phyloP scores from a whole-genome alignment of 2,329 filamentous ascomycete species.

The Verticillium albo-atrum region DNA sequence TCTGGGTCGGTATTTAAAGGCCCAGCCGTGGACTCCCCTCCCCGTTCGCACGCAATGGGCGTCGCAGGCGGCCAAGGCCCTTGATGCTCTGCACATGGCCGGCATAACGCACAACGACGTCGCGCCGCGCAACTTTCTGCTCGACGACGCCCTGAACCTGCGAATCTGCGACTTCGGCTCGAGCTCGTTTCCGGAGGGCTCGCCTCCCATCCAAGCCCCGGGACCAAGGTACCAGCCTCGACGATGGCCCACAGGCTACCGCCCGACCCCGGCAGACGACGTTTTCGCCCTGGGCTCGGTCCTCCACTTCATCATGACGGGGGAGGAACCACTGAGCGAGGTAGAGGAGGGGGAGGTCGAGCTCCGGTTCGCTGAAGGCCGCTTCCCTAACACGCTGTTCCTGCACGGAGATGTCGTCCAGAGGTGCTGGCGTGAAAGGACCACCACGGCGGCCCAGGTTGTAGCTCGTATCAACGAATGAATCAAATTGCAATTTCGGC shows the following conservation, averaged over 20 bases:
- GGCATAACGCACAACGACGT: slow-evolving; percentile 35
- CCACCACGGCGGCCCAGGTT: no score
- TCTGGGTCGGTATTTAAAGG: no score
- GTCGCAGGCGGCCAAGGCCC: background rate
- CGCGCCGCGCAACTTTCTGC: slow-evolving; percentile 28
- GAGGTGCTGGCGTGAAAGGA: no score
- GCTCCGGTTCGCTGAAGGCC: slow-evolving; percentile 18
- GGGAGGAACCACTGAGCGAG: slow-evolving; percentile 21
- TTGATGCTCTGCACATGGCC: background rate
- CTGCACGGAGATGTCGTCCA: no score
- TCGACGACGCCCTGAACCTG: slow-evolving; percentile 17
- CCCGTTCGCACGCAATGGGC: background rate
- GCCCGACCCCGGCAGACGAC: slow-evolving; percentile 16
- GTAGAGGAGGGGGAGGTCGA: slow-evolving; percentile 22
- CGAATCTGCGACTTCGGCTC: slow-evolving; percentile 26
- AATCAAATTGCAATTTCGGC: no score
- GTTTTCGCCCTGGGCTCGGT: slow-evolving; percentile 28
- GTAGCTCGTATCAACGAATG: no score
- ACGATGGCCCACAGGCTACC: background rate
- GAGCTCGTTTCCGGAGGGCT: slow-evolving; percentile 20
- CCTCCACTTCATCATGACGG: slow-evolving; percentile 28
- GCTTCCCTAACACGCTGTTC: no score
- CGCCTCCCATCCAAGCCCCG: slow-evolving; percentile 15
- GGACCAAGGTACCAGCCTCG: slow-evolving; percentile 15
- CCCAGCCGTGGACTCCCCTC: no score